Evolutionary conservation across 2,329 filamentous ascomycete genomes (phyloP), one percentile per base, ranked within the genome.

Genomic region (Monosporascus sp.): DNA sequence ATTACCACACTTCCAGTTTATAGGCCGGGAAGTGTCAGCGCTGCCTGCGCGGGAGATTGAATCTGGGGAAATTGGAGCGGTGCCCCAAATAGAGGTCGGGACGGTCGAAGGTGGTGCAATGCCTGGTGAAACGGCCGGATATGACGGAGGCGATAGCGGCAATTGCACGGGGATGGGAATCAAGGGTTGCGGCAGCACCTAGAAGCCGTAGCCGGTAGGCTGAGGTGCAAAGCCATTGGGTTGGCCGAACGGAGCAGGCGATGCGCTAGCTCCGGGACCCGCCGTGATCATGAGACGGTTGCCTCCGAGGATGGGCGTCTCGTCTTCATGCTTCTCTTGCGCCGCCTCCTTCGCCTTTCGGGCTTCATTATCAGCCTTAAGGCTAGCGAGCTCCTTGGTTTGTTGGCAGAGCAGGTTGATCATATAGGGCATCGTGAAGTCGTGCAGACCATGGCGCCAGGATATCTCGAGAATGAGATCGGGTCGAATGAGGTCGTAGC

Each of bases 341-440:
- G 82, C 81, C 63, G 77, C 76, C 65, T 94, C 89, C 59, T 85
- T 85, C 37, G 79, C 80, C 74, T 96, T 97, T 66, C 92, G 88
- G 69, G 92, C 90, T 73, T 99, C 95, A 68, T 97, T 99, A 74
- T 99, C 95, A 58, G 90, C 90, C 81, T 95, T 96, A 57, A 99
- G 82, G 55, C 80, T 71, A 55, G 91, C 84, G 62, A 99, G 87
- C 53, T 95, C 87, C 61, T 88, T 85, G 40, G 90, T 91, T 75
- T 97, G 92, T 73, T 96, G 91, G 63, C 87, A 85, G 59, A 99
- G 80, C 78, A 95, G 88, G 78, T 97, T 99, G 83, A 99, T 97
- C 91, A 99, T 95, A 80, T 96, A 99, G 19, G 94, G 94, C 95
- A 99, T 99, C 48, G 92, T 96, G 76, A 96, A 99, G 77, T 99